Evolutionary conservation across 2,329 filamentous ascomycete species (phyloP), one percentile per base, ranked within the genome.

Genomic region (Tolypocladium pustulatum): DNA sequence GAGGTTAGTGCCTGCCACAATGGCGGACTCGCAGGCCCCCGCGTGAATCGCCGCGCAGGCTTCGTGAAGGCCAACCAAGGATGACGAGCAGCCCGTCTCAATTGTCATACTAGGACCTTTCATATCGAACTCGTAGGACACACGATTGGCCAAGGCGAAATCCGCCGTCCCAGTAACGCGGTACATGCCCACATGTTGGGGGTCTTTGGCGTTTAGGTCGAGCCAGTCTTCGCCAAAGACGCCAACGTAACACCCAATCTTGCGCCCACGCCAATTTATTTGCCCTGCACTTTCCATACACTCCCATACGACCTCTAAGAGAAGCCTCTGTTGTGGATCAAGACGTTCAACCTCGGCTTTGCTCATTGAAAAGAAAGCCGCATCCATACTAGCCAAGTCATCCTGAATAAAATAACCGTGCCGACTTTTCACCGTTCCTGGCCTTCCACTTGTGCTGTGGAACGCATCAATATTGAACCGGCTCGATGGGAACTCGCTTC

Each of bases 241-340:
- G 30, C 61, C 59, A 4, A 63, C 60, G 40, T 59, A 63, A 34
- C 60, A 60, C n/a, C 61, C 61, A n/a, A 58, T 58, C 2, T 51
- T 27, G 8, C 41, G 36, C 3, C 60, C 60, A 7, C 54, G 17
- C 30, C 57, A 58, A n/a, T 55, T 22, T 12, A 17, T 43, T 41
- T 58, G 55, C 3, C 61, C 61, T 2, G 61, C 61, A 27, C 53
- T 54, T 13, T 63, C 61, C 15, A 63, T 51, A 25, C 52, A 59
- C 43, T 64, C 62, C 37, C 57, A 58, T 1, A 65, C 63, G 1
- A 73, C 67, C 58, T 73, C 67, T 0, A 71, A 57, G 3, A 70
- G 56, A 12, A 67, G 60, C 0, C 69, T 59, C 56, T 72, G 71
- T 43, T 71, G 68, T 1, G 71, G 71, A 40, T 74, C 72, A 41